Evolutionary conservation across 2,329 filamentous ascomycete species (phyloP), one percentile per base, ranked within the genome.

Genomic region (Alternaria sp.): DNA sequence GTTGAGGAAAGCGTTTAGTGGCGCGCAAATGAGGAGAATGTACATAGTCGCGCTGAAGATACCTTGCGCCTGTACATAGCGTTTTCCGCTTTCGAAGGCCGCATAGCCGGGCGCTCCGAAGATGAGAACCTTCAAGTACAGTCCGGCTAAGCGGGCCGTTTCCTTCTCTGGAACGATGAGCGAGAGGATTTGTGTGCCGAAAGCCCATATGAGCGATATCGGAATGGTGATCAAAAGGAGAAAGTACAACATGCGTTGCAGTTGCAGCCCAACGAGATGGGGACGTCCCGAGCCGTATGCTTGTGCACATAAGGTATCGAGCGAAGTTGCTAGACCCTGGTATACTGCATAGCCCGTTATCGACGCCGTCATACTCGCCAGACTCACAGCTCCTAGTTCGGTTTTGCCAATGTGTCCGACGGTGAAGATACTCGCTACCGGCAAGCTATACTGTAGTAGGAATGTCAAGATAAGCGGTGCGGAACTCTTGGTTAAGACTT

Each of bases 261-360:
- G 86, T 73, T 96, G 92, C 58, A 96, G 79, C 2, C 92, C 95
- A 62, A 98, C 95, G 6, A 98, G 87, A 70, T 94, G 91, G 76
- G 91, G 96, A 77, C 91, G 91, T 0, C 95, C 95, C 1, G 92
- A 96, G 3, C 96, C 95, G 76, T 96, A 98, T 0, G 96, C 95
- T 80, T 98, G 95, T 0, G 95, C 89, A 78, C 95, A 97, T 3
- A 98, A 88, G 0, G 95, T 98, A 80, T 98, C 95, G 40, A 98
- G 84, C 67, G 91, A 93, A 5, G 95, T 98, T 1, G 93, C 91
- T 13, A 98, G 85, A n/a, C 93, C 83, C 69, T 84, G 82, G 55
- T 83, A 84, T 13, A 83, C 80, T 1, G 82, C 79, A 62, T 83
- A 84, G 1, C 83, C 83, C 4, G 83, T 84, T 26, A 84, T 84